These are phyloP conservation scores for Plasmodium cynomolgi DNA, from an alignment of 169 alveolate genomes.

Conservation along the genomic window DNA sequence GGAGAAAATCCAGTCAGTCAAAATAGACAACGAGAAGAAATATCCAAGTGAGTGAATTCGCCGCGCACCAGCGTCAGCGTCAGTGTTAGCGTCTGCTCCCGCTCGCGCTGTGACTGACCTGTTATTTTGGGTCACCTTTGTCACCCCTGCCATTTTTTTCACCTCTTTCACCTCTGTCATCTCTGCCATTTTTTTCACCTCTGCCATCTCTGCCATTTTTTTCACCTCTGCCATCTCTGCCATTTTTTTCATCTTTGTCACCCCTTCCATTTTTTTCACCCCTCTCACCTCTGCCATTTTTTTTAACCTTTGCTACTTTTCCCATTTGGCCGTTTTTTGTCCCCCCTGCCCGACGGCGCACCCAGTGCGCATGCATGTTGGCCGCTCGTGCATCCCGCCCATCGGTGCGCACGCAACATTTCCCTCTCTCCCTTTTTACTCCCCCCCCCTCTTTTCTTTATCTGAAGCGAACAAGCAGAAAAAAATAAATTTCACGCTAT, in stretches of 20 bases:
- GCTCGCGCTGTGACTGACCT: neutral
- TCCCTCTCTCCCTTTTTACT: neutral
- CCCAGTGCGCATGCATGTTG: neutral
- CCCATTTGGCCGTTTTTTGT: neutral
- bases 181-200: neutral
- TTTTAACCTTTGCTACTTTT: neutral
- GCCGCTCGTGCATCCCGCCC: neutral
- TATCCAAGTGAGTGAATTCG: conserved; percentile 43
- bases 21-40: conserved; percentile 63
- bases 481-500: conserved; percentile 43
- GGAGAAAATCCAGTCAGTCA: conserved; percentile 67
- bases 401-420: neutral
- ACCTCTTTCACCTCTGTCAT: neutral
- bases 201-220: neutral
- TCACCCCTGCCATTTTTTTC: neutral
- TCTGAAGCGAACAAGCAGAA: conserved; percentile 42
- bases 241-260: neutral
- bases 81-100: neutral
- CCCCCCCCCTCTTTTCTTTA: neutral
- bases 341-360: neutral
- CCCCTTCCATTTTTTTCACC: neutral
- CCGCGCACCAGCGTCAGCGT: neutral
- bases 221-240: neutral
- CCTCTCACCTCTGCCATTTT: neutral
- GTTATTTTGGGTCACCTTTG: neutral